phyloP scores from a whole-genome alignment of 2,329 filamentous ascomycete genomes.

The Cercospora zeina region DNA sequence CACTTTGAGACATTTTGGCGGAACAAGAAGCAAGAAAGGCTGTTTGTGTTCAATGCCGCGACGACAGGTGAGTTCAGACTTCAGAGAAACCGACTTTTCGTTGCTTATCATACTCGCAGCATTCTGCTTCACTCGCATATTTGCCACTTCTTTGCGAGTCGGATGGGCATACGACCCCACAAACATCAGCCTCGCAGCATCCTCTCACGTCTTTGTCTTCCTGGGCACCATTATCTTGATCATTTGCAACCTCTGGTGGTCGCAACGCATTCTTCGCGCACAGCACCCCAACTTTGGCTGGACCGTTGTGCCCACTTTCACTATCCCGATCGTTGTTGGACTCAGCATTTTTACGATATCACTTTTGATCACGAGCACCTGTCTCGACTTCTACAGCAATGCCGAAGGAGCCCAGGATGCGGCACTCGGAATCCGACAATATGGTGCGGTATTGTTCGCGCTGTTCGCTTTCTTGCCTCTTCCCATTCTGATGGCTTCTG shows the following conservation, averaged over 20 bases:
- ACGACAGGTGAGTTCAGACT: slow-evolving; percentile 47
- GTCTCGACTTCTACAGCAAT: slow-evolving; percentile 69
- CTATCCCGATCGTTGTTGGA: slow-evolving; percentile 61
- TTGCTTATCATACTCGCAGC: slow-evolving; percentile 41
- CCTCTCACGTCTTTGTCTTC: slow-evolving; percentile 68
- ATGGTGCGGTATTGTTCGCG: slow-evolving; percentile 62
- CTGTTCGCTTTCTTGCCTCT: slow-evolving; percentile 68
- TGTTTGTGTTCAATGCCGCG: slow-evolving; percentile 61
- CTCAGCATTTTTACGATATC: slow-evolving; percentile 61
- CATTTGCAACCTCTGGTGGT: slow-evolving; percentile 74
- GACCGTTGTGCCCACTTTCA: slow-evolving; percentile 54
- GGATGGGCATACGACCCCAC: slow-evolving; percentile 56
- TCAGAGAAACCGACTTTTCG: no score
- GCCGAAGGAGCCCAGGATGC: slow-evolving; percentile 50
- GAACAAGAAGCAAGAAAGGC: slow-evolving; percentile 50
- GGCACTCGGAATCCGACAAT: slow-evolving; percentile 65
- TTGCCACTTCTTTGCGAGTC: slow-evolving; percentile 54
- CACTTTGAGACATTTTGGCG: slow-evolving; percentile 61
- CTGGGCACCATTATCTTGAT: slow-evolving; percentile 75
- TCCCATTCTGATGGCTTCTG: slow-evolving; percentile 53
- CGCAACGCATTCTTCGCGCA: slow-evolving; percentile 72
- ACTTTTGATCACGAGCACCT: slow-evolving; percentile 64
- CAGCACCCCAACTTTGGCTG: slow-evolving; percentile 71
- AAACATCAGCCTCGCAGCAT: slow-evolving; percentile 52
- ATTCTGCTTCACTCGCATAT: slow-evolving; percentile 54